Base-by-base conservation (phyloP, 2,329 filamentous ascomycete genomes). In the Penicillium rolfsii region DNA sequence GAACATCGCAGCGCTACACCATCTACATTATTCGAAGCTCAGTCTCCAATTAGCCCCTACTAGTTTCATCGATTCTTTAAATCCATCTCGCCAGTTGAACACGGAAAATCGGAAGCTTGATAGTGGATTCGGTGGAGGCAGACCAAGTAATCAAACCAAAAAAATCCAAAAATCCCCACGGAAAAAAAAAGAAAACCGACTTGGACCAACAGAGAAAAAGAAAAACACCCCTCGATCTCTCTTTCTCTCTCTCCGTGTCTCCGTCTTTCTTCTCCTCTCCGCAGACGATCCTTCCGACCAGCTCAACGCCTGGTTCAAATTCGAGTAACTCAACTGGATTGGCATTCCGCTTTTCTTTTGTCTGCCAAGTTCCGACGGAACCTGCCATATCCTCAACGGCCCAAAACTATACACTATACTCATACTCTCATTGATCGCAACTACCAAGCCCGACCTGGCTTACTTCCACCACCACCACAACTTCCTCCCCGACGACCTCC, bases 161-260 rank as follows among this genome's bases (percentile, higher is more conserved):
- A 59, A 61, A 11, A 11, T 8, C 30, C 30, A 64, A 57, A 63
- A 36, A 36, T 41, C 62, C 61, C 62, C 61, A 63, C 63, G 55
- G 52, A 52, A 49, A 58, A 57, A 57, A 60, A 68, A 62, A 59
- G 60, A 11, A 33, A 61, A 66, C 57, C 48, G 56, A 53, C 45
- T 53, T 70, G 64, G 70, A 74, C 72, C 66, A 75, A 75, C 69
- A 69, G 67, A 75, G 72, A 59, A 75, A 74, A 74, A 74, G 65
- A 65, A 74, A 75, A 75, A 75, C 72, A 75, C 62, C 40, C 46
- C 35, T 54, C 64, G 28, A 49, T 49, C 22, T n/a, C 53, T 60
- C 48, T 14, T 46, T n/a, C n/a, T 28, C 9, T 41, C 24, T 46
- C 43, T 16, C 12, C 30, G 30, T 33, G 7, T n/a, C 50, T 60